phyloP scores from a whole-genome alignment of 192 early-diverging fungal genomes.

The Umbelopsis isabellina region DNA sequence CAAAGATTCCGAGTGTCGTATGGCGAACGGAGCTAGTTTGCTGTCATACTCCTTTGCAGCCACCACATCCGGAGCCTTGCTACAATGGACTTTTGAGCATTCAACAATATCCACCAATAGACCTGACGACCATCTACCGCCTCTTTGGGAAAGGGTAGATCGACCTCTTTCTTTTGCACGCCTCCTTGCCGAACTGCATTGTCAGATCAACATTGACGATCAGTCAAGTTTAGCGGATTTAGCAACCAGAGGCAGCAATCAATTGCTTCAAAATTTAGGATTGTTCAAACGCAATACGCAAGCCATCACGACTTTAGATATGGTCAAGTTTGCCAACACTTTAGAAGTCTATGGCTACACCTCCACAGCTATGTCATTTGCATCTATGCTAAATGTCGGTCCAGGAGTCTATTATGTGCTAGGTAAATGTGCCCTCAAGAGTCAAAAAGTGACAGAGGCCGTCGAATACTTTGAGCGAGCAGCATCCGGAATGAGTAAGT shows the following conservation, averaged over 20 bases:
- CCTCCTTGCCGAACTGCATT: slow-evolving; percentile 1
- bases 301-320: slow-evolving; percentile 13
- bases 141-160: neutral
- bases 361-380: neutral
- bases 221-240: neutral
- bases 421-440: slow-evolving; percentile 20
- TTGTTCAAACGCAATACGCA: slow-evolving; percentile 3
- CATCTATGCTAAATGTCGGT: neutral
- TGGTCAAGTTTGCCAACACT: slow-evolving; percentile 21
- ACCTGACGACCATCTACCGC: neutral
- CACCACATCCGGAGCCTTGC: neutral
- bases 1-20: neutral
- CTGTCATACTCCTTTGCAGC: neutral
- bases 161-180: neutral
- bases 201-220: neutral
- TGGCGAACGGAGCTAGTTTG: neutral
- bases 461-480: slow-evolving; percentile 25
- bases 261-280: slow-evolving; percentile 4
- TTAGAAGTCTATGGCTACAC: slow-evolving; percentile 26
- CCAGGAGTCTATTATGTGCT: slow-evolving; percentile 19
- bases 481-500: slow-evolving; percentile 20
- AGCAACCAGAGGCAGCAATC: neutral
- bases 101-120: neutral
- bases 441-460: neutral
- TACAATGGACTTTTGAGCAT: slow-evolving; percentile 23